Base-by-base conservation (phyloP, 2,329 filamentous ascomycete genomes). In the Fusarium citri region DNA sequence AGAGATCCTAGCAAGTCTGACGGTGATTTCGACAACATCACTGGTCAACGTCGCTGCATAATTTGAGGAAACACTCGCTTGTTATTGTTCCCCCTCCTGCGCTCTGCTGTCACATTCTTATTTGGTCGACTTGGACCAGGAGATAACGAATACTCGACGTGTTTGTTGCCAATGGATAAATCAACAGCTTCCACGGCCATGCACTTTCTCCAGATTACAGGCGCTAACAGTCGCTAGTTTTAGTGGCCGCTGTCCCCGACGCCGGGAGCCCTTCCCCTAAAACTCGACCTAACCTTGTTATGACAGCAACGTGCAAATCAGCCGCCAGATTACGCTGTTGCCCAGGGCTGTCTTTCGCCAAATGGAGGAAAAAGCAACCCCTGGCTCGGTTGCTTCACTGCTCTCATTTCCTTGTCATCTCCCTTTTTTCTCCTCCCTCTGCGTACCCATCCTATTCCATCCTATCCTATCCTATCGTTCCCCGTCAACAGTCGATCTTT, bases 221-320 rank as follows among this genome's bases (percentile, higher is more conserved):
- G 64, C 65, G 67, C 67, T 71, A 68, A 37, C 18, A 12, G 50
- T 64, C 62, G 56, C 66, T 70, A 67, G 45, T 18, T 68, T 64
- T 71, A 69, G 67, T 68, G 67, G 67, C 67, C 67, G 57, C 34
- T 45, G 43, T 16, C 66, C 66, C 67, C 57, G 57, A 67, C 48
- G 37, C 66, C 58, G 62, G 49, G 67, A 41, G 47, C 25, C 28
- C 40, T 51, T 55, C 56, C 61, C 66, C 62, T 69, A 47, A 45
- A 41, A 51, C 50, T 28, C 54, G 55, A 12, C 23, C 49, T 53
- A 63, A 67, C 67, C 61, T 58, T 58, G 67, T 57, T 59, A 37
- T 60, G 47, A 54, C 42, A 31, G 25, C 54, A 60, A 61, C 37
- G 37, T 40, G 34, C 63, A 59, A 64, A 66, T 66, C 63, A 66